Evolutionary conservation across 345 rosid species (phyloP).

Genomic region (Gossypium mustelinum): DNA sequence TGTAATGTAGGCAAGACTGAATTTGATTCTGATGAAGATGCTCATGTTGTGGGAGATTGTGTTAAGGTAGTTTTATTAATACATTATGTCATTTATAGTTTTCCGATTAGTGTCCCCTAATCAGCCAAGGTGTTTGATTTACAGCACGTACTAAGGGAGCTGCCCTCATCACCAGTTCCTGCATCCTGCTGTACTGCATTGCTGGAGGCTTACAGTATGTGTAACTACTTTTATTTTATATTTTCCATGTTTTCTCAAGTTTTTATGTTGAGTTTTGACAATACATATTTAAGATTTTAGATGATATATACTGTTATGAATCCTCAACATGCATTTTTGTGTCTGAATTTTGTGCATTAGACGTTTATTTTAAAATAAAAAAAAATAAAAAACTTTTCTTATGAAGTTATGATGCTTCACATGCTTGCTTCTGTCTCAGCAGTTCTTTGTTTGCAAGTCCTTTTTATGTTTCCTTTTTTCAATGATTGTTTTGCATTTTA

Average conservation of each 20-base stretch:
- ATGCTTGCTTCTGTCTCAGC: not conserved
- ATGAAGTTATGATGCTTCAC: conserved; percentile 3
- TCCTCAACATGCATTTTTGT: not conserved
- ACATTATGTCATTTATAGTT: conserved; percentile 14
- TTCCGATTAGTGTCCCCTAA: conserved; percentile 17
- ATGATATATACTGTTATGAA: not conserved
- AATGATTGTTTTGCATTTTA: not conserved
- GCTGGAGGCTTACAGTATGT: conserved; percentile 93
- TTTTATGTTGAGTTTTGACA: not conserved
- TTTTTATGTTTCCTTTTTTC: not conserved
- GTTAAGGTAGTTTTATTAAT: conserved; percentile 59
- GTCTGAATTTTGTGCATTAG: not conserved
- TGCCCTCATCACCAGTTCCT: conserved; percentile 98
- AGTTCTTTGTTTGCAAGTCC: not conserved
- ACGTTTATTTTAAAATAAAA: not conserved
- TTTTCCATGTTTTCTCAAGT: conserved; percentile 13
- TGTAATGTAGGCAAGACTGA: conserved; percentile 68
- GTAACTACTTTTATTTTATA: conserved; percentile 15
- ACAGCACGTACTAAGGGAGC: conserved; percentile 95
- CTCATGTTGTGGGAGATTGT: conserved; percentile 98
- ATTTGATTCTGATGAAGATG: conserved; percentile 84
- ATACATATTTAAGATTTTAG: not conserved
- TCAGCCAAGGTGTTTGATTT: conserved; percentile 28
- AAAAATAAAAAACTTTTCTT: not conserved
- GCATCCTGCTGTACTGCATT: conserved; percentile 96